Evolutionary conservation across 345 rosid species (phyloP), one percentile per base, ranked within the genome.

Genomic region (Citrus inodora): DNA sequence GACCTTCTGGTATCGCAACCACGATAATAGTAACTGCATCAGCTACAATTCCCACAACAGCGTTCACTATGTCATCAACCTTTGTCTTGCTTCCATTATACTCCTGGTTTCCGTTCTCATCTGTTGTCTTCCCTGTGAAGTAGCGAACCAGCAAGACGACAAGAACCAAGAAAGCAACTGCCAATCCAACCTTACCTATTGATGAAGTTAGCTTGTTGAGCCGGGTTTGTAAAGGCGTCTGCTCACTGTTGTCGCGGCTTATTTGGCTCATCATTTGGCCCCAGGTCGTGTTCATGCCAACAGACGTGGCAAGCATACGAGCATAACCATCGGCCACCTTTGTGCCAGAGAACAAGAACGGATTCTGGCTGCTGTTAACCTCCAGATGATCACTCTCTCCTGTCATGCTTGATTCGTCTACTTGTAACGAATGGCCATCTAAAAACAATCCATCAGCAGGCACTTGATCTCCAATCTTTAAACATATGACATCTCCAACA

Each of bases 1-100:
- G 59, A 9, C 97, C 97, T 83, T 91, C 96, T 0, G 98, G 97
- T 40, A 94, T 90, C 1, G 94, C 97, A 42, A 91, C 98, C n/a
- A 94, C 97, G 0, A 91, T 87, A n/a, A 92, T 94, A 0, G 97
- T 92, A 16, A 92, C 92, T 4, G 95, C 92, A 22, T 90, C 87
- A 0, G 98, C 92, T 1, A 94, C 88, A 63, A 94, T 90, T 10
- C 81, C 80, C 42, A 94, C 89, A 0, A 94, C 90, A 0, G 90
- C 85, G n/a, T 90, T 82, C 38, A 90, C 65, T 19, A 89, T 83
- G 14, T 91, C 90, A 48, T 83, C 88, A 17, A 78, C 22, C 58
- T 82, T 88, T 0, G 97, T 90, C 27, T 73, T 78, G 66, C 91
- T 81, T 11, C 90, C 80, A 5, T 75, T 80, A 70, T 75, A 92